Evolutionary conservation across 257 asterid species (phyloP).

Genomic region (Solanum verrucosum): DNA sequence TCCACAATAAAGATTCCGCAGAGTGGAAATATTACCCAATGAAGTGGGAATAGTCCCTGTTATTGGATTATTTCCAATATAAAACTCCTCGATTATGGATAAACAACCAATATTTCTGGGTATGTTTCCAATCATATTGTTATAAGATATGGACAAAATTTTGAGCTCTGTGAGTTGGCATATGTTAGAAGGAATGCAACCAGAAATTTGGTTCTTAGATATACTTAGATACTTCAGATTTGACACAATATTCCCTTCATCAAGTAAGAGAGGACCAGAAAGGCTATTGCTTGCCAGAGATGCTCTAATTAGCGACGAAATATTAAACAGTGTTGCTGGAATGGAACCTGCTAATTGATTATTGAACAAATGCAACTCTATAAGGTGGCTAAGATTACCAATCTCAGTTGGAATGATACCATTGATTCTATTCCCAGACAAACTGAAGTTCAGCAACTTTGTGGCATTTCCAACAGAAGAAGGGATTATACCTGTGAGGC

Average conservation of each 20-base stretch:
- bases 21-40: constrained; percentile 17
- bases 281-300: constrained; percentile 12
- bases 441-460: background rate
- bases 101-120: background rate
- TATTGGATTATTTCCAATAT: constrained; percentile 7
- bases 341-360: constrained; percentile 23
- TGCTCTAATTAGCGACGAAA: constrained; percentile 4
- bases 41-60: constrained; percentile 19
- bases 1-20: constrained; percentile 7
- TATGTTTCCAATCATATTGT: constrained; percentile 12
- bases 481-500: constrained; percentile 1
- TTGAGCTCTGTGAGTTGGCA: constrained; percentile 9
- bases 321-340: constrained; percentile 15
- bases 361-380: background rate
- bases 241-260: background rate
- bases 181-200: constrained; percentile 15
- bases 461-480: background rate
- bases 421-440: background rate
- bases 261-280: constrained; percentile 8
- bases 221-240: constrained; percentile 5
- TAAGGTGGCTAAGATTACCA: background rate
- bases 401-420: constrained; percentile 10
- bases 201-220: constrained; percentile 6
- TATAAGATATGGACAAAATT: constrained; percentile 1
- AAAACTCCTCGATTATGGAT: constrained; percentile 7